Conservation (phyloP, 2,329 filamentous ascomycete genomes). For the Aspergillus spinulosporus region DNA sequence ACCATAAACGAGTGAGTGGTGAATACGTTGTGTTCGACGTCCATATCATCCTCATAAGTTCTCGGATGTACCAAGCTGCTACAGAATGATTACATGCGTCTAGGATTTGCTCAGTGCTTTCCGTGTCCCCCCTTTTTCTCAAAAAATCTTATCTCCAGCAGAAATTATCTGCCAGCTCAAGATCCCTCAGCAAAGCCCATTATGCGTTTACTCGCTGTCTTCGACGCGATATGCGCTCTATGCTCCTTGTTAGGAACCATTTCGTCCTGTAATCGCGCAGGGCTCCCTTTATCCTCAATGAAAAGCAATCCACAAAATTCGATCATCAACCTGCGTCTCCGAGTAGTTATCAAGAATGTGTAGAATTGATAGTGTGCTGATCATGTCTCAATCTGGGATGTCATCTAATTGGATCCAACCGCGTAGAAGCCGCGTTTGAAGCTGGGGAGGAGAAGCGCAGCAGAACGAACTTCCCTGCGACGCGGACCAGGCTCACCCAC, state of each 20-base stretch:
- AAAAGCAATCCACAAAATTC: conserved; percentile 8
- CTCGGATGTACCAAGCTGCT: not conserved
- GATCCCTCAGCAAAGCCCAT: not conserved
- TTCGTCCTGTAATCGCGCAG: not conserved
- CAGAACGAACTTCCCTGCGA: conserved; percentile 30
- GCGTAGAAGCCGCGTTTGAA: conserved; percentile 37
- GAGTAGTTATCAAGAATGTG: conserved; percentile 12
- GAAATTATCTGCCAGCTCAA: not conserved
- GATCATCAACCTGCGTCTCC: not conserved
- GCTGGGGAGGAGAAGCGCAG: conserved; percentile 27
- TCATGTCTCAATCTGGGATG: conserved; percentile 26
- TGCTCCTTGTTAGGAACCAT: not conserved
- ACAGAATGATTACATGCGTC: not conserved
- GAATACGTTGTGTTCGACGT: not conserved
- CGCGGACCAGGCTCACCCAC: conserved; percentile 23
- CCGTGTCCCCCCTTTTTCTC: not conserved
- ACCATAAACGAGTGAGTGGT: not conserved
- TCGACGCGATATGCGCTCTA: not conserved
- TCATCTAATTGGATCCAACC: conserved; percentile 30
- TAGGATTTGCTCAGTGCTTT: not conserved
- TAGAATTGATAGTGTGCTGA: conserved; percentile 20
- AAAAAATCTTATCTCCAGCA: not conserved
- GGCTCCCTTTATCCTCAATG: conserved; percentile 3
- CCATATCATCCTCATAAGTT: not conserved
- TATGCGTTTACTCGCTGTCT: not conserved